Evolutionary conservation across 1,139 yeast species (phyloP).

Genomic region (Yamadazyma oceani): DNA sequence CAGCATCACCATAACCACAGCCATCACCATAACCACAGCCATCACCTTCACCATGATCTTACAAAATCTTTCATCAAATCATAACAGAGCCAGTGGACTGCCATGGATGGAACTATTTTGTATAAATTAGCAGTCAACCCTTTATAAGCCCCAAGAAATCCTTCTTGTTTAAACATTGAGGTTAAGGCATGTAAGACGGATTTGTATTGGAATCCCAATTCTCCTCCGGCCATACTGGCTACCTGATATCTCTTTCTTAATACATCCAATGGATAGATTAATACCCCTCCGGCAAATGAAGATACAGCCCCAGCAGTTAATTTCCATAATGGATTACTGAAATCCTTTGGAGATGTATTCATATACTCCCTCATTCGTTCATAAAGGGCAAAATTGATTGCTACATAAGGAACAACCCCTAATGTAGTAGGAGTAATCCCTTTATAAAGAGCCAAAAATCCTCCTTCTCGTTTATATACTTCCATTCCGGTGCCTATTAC

Average conservation of each 20-base stretch:
- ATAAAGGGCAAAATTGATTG: constrained; percentile 86
- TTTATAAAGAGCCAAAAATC: constrained; percentile 70
- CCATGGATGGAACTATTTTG: constrained; percentile 94
- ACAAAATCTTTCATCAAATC: constrained; percentile 58
- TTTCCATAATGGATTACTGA: constrained; percentile 53
- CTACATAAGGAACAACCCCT: constrained; percentile 97
- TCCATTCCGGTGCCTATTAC: constrained; percentile 56
- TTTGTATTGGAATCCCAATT: constrained; percentile 76
- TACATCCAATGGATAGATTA: constrained; percentile 89
- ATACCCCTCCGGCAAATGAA: constrained; percentile 67
- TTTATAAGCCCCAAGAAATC: constrained; percentile 77
- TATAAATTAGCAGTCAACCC: constrained; percentile 87
- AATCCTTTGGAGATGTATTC: constrained; percentile 36
- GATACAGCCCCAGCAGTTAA: constrained; percentile 80
- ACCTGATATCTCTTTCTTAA: constrained; percentile 90
- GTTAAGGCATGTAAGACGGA: constrained; percentile 71
- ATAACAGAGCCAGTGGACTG: constrained; percentile 88
- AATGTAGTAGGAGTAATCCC: constrained; percentile 87
- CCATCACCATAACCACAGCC: too few species aligned
- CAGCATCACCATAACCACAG: too few species aligned
- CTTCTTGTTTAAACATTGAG: constrained; percentile 71
- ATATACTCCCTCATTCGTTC: constrained; percentile 70
- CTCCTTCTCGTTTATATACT: constrained; percentile 80
- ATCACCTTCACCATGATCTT: constrained; percentile 32
- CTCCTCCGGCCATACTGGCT: constrained; percentile 74